phyloP scores from a whole-genome alignment of 495 filamentous ascomycete genomes.

The Chaetomium tenue region DNA sequence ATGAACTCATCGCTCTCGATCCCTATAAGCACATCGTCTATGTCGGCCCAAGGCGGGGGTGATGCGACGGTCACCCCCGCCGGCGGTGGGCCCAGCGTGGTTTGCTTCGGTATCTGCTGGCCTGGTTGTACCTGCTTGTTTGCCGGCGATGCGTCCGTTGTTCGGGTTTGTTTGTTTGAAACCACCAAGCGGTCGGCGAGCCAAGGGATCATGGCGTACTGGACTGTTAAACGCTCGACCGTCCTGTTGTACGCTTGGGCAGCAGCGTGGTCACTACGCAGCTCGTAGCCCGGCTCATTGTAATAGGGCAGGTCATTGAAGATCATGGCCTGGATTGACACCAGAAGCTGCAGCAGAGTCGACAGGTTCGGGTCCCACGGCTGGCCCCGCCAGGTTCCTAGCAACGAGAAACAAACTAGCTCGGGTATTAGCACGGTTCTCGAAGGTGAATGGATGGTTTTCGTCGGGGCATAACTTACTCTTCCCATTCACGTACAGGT shows the following conservation, averaged over 20 bases:
- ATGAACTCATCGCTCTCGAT: no score
- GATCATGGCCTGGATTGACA: constrained; percentile 63
- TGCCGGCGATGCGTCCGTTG: neutral
- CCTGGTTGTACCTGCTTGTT: no score
- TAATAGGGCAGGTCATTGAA: constrained; percentile 56
- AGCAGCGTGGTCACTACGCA: constrained; percentile 19
- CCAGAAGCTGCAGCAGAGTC: constrained; percentile 59
- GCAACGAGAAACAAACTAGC: constrained; percentile 56
- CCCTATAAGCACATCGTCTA: no score
- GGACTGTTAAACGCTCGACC: constrained; percentile 42
- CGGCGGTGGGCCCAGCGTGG: neutral
- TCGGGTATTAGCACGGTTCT: neutral
- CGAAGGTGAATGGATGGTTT: neutral
- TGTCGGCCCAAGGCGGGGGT: no score
- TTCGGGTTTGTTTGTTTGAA: neutral
- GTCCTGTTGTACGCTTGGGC: constrained; percentile 40
- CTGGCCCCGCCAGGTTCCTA: constrained; percentile 58
- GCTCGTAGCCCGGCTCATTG: constrained; percentile 57
- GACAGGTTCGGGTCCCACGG: constrained; percentile 53
- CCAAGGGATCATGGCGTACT: constrained; percentile 52
- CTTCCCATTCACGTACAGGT: constrained; percentile 57
- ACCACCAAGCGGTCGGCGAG: constrained; percentile 29
- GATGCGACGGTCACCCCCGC: no score
- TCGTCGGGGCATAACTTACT: constrained; percentile 35
- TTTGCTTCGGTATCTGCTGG: neutral